A percentile compares a stretch with the other conserved stretches of the same genome.
phyloP scores from a whole-genome alignment of 441 rosid species.

The Manihot esculenta region DNA sequence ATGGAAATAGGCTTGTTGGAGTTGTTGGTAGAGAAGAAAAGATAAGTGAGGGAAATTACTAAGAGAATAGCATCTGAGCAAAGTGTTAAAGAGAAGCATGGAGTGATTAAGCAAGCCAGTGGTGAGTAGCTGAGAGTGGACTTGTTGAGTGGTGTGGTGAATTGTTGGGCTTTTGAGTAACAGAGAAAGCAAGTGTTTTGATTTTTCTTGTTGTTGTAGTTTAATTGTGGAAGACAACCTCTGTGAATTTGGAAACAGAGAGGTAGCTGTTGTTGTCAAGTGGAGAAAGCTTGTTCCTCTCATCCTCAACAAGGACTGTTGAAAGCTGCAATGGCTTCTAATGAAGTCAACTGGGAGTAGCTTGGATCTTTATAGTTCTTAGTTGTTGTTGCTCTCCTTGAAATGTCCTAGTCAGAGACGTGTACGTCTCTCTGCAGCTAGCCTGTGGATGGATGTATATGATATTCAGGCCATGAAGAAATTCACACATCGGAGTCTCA shows the following conservation, averaged over 20 bases:
- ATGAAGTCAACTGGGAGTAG: too few relatives aligned
- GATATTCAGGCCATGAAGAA: too few relatives aligned
- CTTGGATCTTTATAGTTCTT: too few relatives aligned
- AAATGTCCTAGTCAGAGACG: too few relatives aligned
- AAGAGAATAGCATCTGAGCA: slow-evolving; percentile 63
- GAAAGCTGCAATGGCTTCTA: too few relatives aligned
- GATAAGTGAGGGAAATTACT: slow-evolving; percentile 40
- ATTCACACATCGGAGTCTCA: too few relatives aligned
- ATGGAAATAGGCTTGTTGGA: slow-evolving; percentile 35
- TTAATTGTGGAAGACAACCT: not conserved
- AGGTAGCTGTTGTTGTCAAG: slow-evolving; percentile 7
- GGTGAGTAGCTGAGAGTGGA: slow-evolving; percentile 48
- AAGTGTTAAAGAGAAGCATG: slow-evolving; percentile 46
- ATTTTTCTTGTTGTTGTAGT: not conserved
- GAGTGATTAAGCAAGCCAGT: slow-evolving; percentile 37
- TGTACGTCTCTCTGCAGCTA: too few relatives aligned
- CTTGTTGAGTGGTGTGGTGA: slow-evolving; percentile 39
- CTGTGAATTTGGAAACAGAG: not conserved
- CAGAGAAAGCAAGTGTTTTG: slow-evolving; percentile 29
- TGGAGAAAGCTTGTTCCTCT: not conserved
- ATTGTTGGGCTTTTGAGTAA: slow-evolving; percentile 32
- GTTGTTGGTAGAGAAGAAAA: slow-evolving; percentile 50
- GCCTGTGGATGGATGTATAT: too few relatives aligned
- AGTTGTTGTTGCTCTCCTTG: too few relatives aligned
- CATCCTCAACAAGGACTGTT: slow-evolving; percentile 17